Base-by-base conservation (phyloP, 768 basidiomycete genomes). In the Trametes maxima region DNA sequence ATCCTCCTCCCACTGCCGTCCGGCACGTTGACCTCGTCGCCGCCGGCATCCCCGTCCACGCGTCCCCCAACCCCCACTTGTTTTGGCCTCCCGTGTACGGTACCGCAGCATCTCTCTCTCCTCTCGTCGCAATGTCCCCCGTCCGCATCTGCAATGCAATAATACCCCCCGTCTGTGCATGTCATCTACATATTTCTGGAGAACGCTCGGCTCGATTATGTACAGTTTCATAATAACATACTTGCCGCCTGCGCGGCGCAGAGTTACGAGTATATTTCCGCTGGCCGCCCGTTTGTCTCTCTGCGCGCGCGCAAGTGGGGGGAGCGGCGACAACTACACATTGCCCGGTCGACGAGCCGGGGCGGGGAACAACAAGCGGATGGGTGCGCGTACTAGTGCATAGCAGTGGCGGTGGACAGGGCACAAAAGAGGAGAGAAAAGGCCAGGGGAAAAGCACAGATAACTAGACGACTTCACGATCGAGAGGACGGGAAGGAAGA, bases 181-280 rank as follows among this genome's bases (percentile, higher is more conserved):
- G 42, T 49, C 52, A 58, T 49, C 45, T 58, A 58, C 62, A 46
- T n/a, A 13, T 35, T 47, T 50, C 24, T 46, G 39, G 57, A 42
- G 46, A 47, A 63, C 57, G 37, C 36, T 37, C 50, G 52, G 45
- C 17, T 59, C 35, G 40, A 63, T 63, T 63, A 63, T 63, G 57
- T 63, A 63, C 62, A 63, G 39, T 54, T 53, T 42, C 52, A 44
- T 49, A 46, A 47, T 63, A 63, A 54, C 62, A 54, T 63, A 58
- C 53, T 54, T 57, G 56, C 44, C 50, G 47, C 44, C 50, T 49
- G 57, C 57, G 36, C 49, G 54, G 42, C 43, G 39, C 57, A 53
- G 28, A 33, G 28, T 33, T 33, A 33, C 28, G 28, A n/a, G 14
- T 14, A 43, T 25, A 22, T 54, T 28, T 42, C 28, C 28, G 57